Conservation (phyloP, 2,329 filamentous ascomycete species). For the Onygenales sp. region DNA sequence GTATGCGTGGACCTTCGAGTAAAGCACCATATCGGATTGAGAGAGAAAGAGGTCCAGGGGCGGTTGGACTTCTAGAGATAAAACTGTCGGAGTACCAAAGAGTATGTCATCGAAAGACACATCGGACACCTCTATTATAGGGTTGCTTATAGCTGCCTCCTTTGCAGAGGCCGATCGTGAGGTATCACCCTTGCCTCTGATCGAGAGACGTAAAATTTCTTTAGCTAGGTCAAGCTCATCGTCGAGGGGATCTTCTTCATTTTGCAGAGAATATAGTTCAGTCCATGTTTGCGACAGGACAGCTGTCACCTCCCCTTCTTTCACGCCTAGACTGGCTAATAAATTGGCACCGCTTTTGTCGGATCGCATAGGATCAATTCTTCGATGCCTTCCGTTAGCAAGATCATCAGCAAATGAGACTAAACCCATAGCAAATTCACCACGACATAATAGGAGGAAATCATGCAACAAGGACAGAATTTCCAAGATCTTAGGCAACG, state of each 20-base stretch:
- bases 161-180: conserved; percentile 9
- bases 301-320: conserved; percentile 75
- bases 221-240: conserved; percentile 76
- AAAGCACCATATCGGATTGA: conserved; percentile 63
- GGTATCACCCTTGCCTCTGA: conserved; percentile 27
- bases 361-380: conserved; percentile 45
- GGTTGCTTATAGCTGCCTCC: conserved; percentile 14
- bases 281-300: conserved; percentile 72
- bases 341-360: conserved; percentile 39
- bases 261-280: conserved; percentile 64
- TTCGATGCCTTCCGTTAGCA: conserved; percentile 62
- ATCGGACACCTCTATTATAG: conserved; percentile 29
- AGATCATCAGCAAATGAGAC: conserved; percentile 77
- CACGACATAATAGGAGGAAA: conserved; percentile 77
- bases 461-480: conserved; percentile 69
- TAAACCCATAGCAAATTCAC: conserved; percentile 83
- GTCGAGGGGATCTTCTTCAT: conserved; percentile 64
- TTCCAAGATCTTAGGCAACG: conserved; percentile 65
- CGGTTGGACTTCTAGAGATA: conserved; percentile 65
- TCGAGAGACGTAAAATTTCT: conserved; percentile 59
- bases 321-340: conserved; percentile 59
- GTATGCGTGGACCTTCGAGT: conserved; percentile 80
- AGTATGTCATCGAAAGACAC: conserved; percentile 65
- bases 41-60: conserved; percentile 84
- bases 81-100: conserved; percentile 62